Base-by-base conservation (phyloP, 192 early-diverging fungal genomes). In the Coemansia javaensis region DNA sequence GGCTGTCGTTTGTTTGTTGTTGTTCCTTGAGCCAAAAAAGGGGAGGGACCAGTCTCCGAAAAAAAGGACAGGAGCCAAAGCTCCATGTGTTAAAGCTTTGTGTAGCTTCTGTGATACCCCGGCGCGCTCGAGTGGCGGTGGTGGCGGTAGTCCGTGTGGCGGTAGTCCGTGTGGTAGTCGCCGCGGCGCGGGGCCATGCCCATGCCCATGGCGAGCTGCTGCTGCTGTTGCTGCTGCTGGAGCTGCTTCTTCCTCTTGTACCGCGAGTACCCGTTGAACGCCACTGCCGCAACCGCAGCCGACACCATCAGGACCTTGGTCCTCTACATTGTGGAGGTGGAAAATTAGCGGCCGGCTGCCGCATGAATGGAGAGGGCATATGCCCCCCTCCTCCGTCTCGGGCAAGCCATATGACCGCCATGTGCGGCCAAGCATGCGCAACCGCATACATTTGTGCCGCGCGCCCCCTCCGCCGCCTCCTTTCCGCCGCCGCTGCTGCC, bases 171-270 rank as follows among this genome's bases (percentile, higher is more conserved):
- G n/a, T n/a, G n/a, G n/a, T n/a, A n/a, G n/a, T n/a, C n/a, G n/a
- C n/a, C n/a, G n/a, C n/a, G n/a, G n/a, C n/a, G n/a, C n/a, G n/a
- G n/a, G n/a, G n/a, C n/a, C n/a, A n/a, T n/a, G n/a, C n/a, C n/a
- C n/a, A n/a, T n/a, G n/a, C n/a, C n/a, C n/a, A n/a, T n/a, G n/a
- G n/a, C n/a, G n/a, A n/a, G n/a, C n/a, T n/a, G n/a, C n/a, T n/a
- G n/a, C n/a, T n/a, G n/a, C n/a, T n/a, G n/a, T n/a, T 30, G 28
- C 7, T 9, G 10, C 28, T 30, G 54, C 27, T 53, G 17, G 38
- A 46, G 35, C 27, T 58, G 52, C 40, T 54, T 55, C 28, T 41
- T 44, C 9, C 31, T 38, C 30, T 36, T 50, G 44, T 64, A 53
- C 32, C 48, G 51, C 24, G 47, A 52, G 24, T 44, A 42, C 3